Conservation (phyloP, 163 green algal species). For the Smithsoniella earleae region DNA sequence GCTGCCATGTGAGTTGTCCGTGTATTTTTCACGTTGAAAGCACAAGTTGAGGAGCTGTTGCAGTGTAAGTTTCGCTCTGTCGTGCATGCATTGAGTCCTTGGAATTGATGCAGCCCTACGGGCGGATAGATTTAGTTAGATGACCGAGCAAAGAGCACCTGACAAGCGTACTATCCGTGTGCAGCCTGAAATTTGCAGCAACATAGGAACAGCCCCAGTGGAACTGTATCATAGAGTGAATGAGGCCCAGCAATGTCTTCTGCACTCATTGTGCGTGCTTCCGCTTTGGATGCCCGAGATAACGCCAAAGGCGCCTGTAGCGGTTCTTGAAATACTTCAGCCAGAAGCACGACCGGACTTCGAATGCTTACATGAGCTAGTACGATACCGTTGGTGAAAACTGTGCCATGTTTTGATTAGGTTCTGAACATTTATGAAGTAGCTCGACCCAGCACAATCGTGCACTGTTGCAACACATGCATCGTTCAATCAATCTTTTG, state of each 20-base stretch:
- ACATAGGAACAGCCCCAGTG: slow-evolving; percentile 3
- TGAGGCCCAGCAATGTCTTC: not conserved
- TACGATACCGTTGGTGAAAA: too few relatives aligned
- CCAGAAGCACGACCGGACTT: slow-evolving; percentile 23
- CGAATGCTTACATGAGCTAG: slow-evolving; percentile 8
- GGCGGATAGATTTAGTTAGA: too few relatives aligned
- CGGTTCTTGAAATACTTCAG: slow-evolving; percentile 26
- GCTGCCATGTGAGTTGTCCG: not conserved
- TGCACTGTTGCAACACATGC: too few relatives aligned
- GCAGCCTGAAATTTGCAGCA: slow-evolving; percentile 31
- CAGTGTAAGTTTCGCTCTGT: not conserved
- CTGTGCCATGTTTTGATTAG: too few relatives aligned
- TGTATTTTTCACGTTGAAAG: not conserved
- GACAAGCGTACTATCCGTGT: not conserved
- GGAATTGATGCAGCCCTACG: not conserved
- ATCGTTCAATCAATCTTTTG: too few relatives aligned
- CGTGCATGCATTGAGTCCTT: not conserved
- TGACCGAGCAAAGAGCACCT: too few relatives aligned
- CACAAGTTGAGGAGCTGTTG: not conserved
- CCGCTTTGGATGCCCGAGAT: slow-evolving; percentile 20
- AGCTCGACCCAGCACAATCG: too few relatives aligned
- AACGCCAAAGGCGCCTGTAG: slow-evolving; percentile 1
- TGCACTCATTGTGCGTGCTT: slow-evolving; percentile 19
- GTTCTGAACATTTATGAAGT: too few relatives aligned
- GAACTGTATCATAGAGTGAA: slow-evolving; percentile 15